Evolutionary conservation across 2,329 filamentous ascomycete species (phyloP).

Genomic region (Sarocladium kiliense): DNA sequence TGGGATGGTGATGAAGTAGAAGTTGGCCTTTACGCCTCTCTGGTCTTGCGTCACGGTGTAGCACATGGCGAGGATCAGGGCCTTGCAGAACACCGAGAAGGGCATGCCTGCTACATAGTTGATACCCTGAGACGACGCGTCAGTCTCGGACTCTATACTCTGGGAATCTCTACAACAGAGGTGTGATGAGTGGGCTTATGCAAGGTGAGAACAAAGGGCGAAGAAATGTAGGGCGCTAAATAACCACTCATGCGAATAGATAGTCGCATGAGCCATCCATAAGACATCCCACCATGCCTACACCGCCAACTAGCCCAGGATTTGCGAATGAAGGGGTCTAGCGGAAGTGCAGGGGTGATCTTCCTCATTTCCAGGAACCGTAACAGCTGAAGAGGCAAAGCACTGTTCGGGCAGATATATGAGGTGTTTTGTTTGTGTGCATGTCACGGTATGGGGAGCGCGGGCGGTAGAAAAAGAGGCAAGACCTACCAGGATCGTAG

Average conservation of each 20-base stretch:
- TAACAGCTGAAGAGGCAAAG: slow-evolving; percentile 60
- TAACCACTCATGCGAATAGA: slow-evolving; percentile 56
- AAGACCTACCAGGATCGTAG: slow-evolving; percentile 70
- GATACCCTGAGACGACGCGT: slow-evolving; percentile 17
- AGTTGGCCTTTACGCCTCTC: slow-evolving; percentile 67
- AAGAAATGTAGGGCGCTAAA: slow-evolving; percentile 56
- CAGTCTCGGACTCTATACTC: slow-evolving; percentile 10
- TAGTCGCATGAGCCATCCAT: slow-evolving; percentile 63
- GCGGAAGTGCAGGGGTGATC: slow-evolving; percentile 63
- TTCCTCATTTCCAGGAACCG: slow-evolving; percentile 83
- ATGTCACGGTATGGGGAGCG: slow-evolving; percentile 11
- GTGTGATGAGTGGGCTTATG: neutral
- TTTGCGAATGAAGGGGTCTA: slow-evolving; percentile 62
- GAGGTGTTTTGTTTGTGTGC: slow-evolving; percentile 32
- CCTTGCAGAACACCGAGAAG: slow-evolving; percentile 46
- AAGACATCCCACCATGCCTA: slow-evolving; percentile 71
- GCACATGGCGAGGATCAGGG: slow-evolving; percentile 70
- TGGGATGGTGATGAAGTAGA: slow-evolving; percentile 80
- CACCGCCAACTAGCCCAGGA: slow-evolving; percentile 58
- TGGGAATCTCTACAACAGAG: neutral
- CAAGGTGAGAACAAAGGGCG: slow-evolving; percentile 13
- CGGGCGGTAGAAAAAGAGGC: slow-evolving; percentile 16
- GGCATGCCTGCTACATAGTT: slow-evolving; percentile 27
- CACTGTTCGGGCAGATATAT: slow-evolving; percentile 77
- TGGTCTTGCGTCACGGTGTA: slow-evolving; percentile 88